Conservation (phyloP, 257 asterid species). For the Solanum piurae region DNA sequence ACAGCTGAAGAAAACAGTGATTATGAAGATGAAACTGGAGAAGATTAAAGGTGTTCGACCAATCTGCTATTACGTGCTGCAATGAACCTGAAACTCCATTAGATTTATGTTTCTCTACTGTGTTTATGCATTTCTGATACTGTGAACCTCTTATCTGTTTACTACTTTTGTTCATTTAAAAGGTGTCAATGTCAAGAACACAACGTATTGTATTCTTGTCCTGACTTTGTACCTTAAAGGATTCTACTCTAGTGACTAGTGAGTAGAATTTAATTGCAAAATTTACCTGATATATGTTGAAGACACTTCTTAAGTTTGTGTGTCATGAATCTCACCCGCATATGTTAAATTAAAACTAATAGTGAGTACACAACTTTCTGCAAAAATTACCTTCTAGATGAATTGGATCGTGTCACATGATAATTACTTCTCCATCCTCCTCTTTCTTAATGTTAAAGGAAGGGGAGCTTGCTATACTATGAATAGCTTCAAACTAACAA, state of each 20-base stretch:
- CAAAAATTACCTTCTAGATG: background rate
- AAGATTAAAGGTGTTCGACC: background rate
- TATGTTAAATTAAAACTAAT: background rate
- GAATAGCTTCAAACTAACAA: background rate
- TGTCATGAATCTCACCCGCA: background rate
- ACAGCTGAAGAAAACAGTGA: background rate
- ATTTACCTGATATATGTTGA: background rate
- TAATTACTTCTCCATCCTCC: background rate
- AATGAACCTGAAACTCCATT: background rate
- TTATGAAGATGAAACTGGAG: background rate
- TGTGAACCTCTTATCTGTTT: background rate
- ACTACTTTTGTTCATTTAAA: background rate
- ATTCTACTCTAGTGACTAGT: background rate
- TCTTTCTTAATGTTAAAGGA: background rate
- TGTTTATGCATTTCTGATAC: background rate
- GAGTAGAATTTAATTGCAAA: background rate
- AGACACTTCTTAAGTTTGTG: background rate
- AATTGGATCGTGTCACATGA: background rate
- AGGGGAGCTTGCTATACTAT: background rate
- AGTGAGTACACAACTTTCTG: background rate
- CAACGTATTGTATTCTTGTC: background rate
- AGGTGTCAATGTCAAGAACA: background rate
- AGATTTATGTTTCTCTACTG: background rate
- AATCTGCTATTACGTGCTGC: background rate
- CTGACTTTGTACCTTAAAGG: background rate